phyloP scores from a whole-genome alignment of 495 filamentous ascomycete genomes.

The Oleoguttula mirabilis region DNA sequence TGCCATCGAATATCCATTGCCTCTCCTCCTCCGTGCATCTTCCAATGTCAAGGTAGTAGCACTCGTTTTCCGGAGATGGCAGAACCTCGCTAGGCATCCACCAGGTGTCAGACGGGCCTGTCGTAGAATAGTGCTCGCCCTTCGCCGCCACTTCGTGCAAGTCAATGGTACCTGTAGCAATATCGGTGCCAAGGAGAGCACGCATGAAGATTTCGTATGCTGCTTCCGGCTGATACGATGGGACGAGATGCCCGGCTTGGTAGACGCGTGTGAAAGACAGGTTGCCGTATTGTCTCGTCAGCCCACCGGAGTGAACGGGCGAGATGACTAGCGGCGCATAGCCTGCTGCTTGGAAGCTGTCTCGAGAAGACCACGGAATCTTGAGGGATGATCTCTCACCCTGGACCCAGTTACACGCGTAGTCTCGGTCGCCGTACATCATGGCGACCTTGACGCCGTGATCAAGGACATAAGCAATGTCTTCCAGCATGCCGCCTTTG shows the following conservation, averaged over 20 bases:
- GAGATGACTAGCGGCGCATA: conserved; percentile 3
- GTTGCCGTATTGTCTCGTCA: conserved; percentile 23
- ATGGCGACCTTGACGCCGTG: conserved; percentile 23
- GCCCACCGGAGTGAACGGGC: conserved; percentile 5
- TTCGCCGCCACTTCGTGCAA: neutral
- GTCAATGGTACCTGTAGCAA: conserved; percentile 23
- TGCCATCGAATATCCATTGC: conserved; percentile 7
- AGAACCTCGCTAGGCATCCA: conserved; percentile 20
- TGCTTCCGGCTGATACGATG: conserved; percentile 25
- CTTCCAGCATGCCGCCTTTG: conserved; percentile 14
- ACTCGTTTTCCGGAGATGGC: conserved; percentile 3
- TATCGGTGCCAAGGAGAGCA: conserved; percentile 25
- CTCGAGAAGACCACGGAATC: conserved; percentile 1
- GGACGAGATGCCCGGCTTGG: conserved; percentile 16
- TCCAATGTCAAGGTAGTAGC: conserved; percentile 3
- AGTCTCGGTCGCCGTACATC: conserved; percentile 28
- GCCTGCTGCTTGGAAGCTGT: conserved; percentile 3
- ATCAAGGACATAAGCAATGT: conserved; percentile 22
- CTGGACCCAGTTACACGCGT: conserved; percentile 27
- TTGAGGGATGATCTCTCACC: conserved; percentile 22
- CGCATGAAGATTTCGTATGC: conserved; percentile 28
- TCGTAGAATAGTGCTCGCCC: conserved; percentile 2
- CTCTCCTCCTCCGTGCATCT: conserved; percentile 11
- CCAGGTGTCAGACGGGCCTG: conserved; percentile 18
- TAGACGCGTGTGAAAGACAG: conserved; percentile 26